Conservation (phyloP, 305 asterid genomes). For the Ilex paraguariensis region DNA sequence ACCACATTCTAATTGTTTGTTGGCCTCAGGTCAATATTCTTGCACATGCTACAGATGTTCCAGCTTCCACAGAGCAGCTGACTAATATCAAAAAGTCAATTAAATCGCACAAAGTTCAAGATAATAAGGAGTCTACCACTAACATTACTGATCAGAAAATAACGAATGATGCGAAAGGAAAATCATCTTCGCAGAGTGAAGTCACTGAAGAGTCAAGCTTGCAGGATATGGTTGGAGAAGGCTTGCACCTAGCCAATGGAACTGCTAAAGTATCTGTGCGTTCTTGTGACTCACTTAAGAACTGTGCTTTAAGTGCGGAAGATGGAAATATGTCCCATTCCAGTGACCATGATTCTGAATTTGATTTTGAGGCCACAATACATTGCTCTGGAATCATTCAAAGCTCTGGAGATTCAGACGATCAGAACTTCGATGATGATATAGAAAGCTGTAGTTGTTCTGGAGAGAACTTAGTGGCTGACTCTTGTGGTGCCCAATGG, state of each 20-base stretch:
- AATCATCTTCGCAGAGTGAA: slow-evolving; percentile 66
- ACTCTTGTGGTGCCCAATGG: slow-evolving; percentile 84
- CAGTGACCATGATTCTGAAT: slow-evolving; percentile 38
- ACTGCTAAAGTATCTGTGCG: slow-evolving; percentile 43
- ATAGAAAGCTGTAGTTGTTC: slow-evolving; percentile 41
- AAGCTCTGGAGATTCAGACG: slow-evolving; percentile 56
- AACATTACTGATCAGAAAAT: slow-evolving; percentile 40
- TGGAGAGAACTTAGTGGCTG: slow-evolving; percentile 35
- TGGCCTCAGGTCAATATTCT: slow-evolving; percentile 83
- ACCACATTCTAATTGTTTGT: slow-evolving; percentile 27
- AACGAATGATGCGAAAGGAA: slow-evolving; percentile 35
- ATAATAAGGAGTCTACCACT: slow-evolving; percentile 42
- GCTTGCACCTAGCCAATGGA: slow-evolving; percentile 40
- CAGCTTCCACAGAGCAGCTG: slow-evolving; percentile 64
- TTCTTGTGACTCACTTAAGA: slow-evolving; percentile 38
- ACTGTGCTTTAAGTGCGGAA: slow-evolving; percentile 27
- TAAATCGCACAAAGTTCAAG: slow-evolving; percentile 45
- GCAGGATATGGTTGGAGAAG: slow-evolving; percentile 49
- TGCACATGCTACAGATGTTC: slow-evolving; percentile 78
- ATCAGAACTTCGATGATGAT: slow-evolving; percentile 48
- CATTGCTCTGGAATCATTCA: slow-evolving; percentile 65
- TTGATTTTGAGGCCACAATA: slow-evolving; percentile 63
- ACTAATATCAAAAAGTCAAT: slow-evolving; percentile 49
- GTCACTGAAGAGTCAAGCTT: slow-evolving; percentile 73
- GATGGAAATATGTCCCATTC: slow-evolving; percentile 46